Percentiles rank a stretch among this genome's conserved stretches.
Evolutionary conservation across 768 basidiomycete genomes (phyloP).

Genomic region (Russula griseocarnosa): DNA sequence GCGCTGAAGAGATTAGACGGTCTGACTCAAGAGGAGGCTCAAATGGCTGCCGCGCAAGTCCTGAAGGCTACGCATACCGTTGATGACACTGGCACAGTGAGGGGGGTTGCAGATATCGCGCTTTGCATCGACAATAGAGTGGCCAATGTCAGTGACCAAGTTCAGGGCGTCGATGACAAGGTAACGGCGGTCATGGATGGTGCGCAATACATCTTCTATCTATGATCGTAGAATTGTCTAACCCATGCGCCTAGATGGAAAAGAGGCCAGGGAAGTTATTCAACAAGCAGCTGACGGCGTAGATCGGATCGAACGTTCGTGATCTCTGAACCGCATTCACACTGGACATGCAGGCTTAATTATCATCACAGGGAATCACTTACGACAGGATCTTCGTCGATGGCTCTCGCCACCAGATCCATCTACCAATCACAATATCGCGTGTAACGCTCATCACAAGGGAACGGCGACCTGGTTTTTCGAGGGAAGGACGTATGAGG

Average conservation of each 20-base stretch:
- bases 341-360: neutral
- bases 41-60: neutral
- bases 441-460: neutral
- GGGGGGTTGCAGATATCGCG: neutral
- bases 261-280: no score
- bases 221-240: no score
- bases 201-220: no score
- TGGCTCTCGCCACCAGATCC: conserved; percentile 17
- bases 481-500: neutral
- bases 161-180: neutral
- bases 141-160: neutral
- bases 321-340: no score
- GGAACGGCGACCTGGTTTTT: conserved; percentile 9
- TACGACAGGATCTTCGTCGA: neutral
- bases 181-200: no score
- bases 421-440: neutral
- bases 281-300: neutral
- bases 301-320: neutral
- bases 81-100: neutral
- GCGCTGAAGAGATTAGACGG: neutral
- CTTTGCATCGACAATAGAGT: neutral
- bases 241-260: no score
- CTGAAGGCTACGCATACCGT: neutral
- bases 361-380: neutral
- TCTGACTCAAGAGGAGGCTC: neutral